These are phyloP conservation scores for Fraxinus cuspidata DNA, from an alignment of 257 asterid genomes.

Conservation along the genomic window DNA sequence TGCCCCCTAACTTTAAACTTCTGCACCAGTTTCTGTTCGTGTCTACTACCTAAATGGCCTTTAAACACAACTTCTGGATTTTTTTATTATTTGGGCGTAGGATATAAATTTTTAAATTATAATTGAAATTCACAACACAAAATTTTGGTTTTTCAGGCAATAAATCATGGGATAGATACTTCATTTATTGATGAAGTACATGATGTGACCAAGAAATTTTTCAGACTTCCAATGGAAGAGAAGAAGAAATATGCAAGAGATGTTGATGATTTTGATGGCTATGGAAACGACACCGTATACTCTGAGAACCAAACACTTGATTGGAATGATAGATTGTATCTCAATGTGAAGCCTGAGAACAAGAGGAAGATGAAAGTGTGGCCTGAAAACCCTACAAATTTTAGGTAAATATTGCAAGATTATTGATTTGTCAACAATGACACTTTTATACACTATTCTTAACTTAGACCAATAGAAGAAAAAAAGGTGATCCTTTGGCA, in stretches of 20 bases:
- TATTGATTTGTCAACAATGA: too few species aligned
- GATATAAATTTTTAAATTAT: neutral
- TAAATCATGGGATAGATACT: conserved; percentile 40
- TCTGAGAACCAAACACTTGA: conserved; percentile 32
- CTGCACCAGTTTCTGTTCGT: too few species aligned
- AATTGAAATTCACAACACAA: too few species aligned
- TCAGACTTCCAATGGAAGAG: conserved; percentile 47
- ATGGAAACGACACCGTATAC: conserved; percentile 35
- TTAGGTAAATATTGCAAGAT: conserved; percentile 30
- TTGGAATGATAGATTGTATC: conserved; percentile 39
- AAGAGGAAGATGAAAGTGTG: conserved; percentile 32
- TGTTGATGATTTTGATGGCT: conserved; percentile 36
- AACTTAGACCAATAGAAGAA: too few species aligned
- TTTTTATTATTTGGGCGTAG: neutral
- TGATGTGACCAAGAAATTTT: conserved; percentile 29
- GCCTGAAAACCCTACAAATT: conserved; percentile 40
- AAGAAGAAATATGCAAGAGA: conserved; percentile 35
- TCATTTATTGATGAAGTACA: conserved; percentile 35
- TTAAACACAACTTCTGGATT: too few species aligned
- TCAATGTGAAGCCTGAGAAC: conserved; percentile 29
- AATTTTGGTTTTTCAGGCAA: conserved; percentile 19
- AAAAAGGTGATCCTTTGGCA: too few species aligned
- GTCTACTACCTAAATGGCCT: too few species aligned
- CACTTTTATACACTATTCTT: too few species aligned
- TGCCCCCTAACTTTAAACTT: too few species aligned